phyloP scores from a whole-genome alignment of 768 basidiomycete species.

The Podaxis carcinomalis region DNA sequence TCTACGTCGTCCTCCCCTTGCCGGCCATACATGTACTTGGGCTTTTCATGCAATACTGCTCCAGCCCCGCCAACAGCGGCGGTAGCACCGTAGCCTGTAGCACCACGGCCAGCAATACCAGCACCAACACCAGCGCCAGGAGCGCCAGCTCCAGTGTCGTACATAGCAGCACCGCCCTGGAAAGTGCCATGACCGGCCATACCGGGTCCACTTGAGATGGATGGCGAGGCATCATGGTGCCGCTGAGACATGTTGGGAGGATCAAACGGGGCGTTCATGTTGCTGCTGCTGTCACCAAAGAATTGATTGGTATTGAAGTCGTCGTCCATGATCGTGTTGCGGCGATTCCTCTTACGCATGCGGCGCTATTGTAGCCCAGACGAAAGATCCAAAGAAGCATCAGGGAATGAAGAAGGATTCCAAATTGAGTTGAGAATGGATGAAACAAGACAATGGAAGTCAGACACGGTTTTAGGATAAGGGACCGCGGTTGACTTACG shows the following conservation, averaged over 20 bases:
- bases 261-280: conserved; percentile 15
- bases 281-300: conserved; percentile 8
- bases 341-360: conserved; percentile 25
- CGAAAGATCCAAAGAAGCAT: neutral
- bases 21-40: conserved; percentile 37
- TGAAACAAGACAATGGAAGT: neutral
- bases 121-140: conserved; percentile 19
- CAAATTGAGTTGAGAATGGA: neutral
- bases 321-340: conserved; percentile 29
- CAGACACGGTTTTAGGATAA: neutral
- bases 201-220: conserved; percentile 27
- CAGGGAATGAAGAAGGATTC: neutral
- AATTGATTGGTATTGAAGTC: conserved; percentile 26
- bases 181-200: conserved; percentile 38
- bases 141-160: conserved; percentile 13
- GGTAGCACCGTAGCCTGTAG: conserved; percentile 14
- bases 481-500: conserved; percentile 22
- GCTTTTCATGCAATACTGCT: conserved; percentile 9
- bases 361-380: conserved; percentile 28
- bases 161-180: conserved; percentile 35
- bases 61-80: neutral
- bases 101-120: neutral
- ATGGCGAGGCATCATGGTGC: conserved; percentile 23
- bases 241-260: conserved; percentile 21
- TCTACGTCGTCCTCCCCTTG: conserved; percentile 26